Evolutionary conservation across 2,329 filamentous ascomycete genomes (phyloP), one percentile per base, ranked within the genome.

Genomic region (Microdochium nivale): DNA sequence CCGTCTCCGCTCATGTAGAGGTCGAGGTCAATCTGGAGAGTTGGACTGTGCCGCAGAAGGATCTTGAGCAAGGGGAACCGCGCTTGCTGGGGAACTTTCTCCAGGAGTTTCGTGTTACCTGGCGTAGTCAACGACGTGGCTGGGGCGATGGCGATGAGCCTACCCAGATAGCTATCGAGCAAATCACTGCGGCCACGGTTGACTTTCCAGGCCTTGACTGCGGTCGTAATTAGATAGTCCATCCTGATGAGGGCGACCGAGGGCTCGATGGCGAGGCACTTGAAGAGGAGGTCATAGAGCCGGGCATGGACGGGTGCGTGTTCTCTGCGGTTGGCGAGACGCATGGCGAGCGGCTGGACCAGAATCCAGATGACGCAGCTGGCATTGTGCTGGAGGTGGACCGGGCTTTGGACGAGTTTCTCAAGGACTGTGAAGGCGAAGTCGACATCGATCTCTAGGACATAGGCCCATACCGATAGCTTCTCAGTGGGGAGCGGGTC

Each of bases 161-260:
- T 37, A 4, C 11, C 33, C 21, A 57, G 25, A 14, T 43, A n/a
- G 2, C 25, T 30, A 23, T 50, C 30, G 14, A 56, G 27, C 2
- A 2, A 3, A 8, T 48, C 47, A 23, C 24, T 32, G 13, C n/a
- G 30, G 21, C 47, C 13, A 10, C 32, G 27, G 48, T 50, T 48
- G 21, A 33, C 25, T 13, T 27, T 49, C 54, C 53, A 56, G 23
- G 53, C 56, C 24, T 40, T 37, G 19, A 56, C 49, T 2, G 54
- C 52, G 13, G 46, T 40, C 1, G 23, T 27, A 16, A 53, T 40
- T 2, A 52, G 44, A 7, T 35, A 2, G 23, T 44, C 13, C n/a
- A 47, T 27, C 8, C 51, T n/a, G 2, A 3, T 23, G 2, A 43
- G 19, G 2, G 21, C 33, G 33, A 55, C 50, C 23, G n/a, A 47